A percentile compares a stretch with the other conserved stretches of the same genome.
Evolutionary conservation across 768 basidiomycete species (phyloP).

Genomic region (Cyclocybe cylindracea): DNA sequence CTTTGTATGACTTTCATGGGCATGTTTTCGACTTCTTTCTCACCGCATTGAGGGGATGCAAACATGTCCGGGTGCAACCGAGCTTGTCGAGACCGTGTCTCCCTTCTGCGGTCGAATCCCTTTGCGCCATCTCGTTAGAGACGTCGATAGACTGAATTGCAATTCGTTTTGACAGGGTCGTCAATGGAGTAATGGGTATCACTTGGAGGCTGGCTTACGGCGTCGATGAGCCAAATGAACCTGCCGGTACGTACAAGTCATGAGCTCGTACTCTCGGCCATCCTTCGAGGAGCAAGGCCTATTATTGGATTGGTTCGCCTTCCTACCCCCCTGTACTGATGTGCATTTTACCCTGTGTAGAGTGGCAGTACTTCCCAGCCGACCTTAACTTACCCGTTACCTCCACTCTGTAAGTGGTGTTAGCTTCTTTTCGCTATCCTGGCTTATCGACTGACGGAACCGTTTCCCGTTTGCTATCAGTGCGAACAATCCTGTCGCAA

Average conservation of each 20-base stretch:
- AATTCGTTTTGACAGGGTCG: conserved; percentile 25
- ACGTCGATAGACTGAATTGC: no score
- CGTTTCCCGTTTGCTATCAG: conserved; percentile 27
- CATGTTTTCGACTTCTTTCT: conserved; percentile 11
- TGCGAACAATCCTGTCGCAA: conserved; percentile 52
- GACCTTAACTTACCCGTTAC: conserved; percentile 43
- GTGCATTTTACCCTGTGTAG: conserved; percentile 22
- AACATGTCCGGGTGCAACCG: no score
- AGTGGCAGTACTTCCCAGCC: conserved; percentile 60
- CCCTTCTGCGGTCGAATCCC: background rate
- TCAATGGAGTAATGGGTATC: conserved; percentile 55
- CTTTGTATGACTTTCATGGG: no score
- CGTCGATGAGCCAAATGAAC: conserved; percentile 45
- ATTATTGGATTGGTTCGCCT: background rate
- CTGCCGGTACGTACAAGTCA: conserved; percentile 42
- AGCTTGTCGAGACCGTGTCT: background rate
- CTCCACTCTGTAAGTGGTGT: conserved; percentile 38
- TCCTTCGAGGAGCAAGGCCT: background rate
- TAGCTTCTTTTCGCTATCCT: background rate
- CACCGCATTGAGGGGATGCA: no score
- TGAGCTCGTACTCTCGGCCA: no score
- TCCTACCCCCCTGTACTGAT: background rate
- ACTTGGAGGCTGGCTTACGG: conserved; percentile 62
- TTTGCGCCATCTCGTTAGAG: background rate
- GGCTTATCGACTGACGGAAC: background rate